These are phyloP conservation scores for Pholiota molesta DNA, from an alignment of 768 basidiomycete species.

Conservation along the genomic window DNA sequence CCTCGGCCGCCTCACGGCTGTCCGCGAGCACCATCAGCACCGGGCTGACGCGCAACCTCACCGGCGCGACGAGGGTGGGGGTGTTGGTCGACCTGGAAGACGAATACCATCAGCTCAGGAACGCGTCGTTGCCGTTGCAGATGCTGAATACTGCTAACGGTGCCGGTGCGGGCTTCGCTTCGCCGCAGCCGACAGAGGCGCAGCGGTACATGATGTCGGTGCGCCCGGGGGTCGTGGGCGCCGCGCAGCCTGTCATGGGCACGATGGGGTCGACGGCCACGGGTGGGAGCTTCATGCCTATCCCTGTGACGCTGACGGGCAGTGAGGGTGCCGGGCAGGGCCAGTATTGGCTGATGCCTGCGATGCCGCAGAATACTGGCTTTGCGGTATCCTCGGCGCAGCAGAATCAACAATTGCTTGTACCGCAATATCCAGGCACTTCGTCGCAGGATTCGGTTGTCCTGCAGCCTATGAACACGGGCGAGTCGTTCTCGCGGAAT, in stretches of 20 bases:
- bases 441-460: slow-evolving; percentile 20
- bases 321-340: slow-evolving; percentile 30
- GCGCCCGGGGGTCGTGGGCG: slow-evolving; percentile 27
- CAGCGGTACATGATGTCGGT: slow-evolving; percentile 60
- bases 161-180: not conserved
- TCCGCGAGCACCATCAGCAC: slow-evolving; percentile 20
- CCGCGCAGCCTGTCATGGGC: slow-evolving; percentile 11
- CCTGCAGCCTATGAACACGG: slow-evolving; percentile 29
- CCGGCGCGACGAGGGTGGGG: slow-evolving; percentile 17
- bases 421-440: not conserved
- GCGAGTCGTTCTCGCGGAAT: slow-evolving; percentile 28
- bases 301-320: slow-evolving; percentile 22
- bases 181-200: slow-evolving; percentile 52
- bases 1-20: slow-evolving; percentile 23
- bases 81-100: slow-evolving; percentile 29
- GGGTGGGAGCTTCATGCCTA: slow-evolving; percentile 22
- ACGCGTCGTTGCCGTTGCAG: slow-evolving; percentile 21
- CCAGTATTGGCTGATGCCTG: slow-evolving; percentile 37
- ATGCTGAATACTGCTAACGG: slow-evolving; percentile 8
- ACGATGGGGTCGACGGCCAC: slow-evolving; percentile 15
- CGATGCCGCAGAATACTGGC: slow-evolving; percentile 15
- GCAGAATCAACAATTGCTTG: slow-evolving; percentile 8
- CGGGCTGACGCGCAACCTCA: slow-evolving; percentile 13
- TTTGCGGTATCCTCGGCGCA: slow-evolving; percentile 9
- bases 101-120: slow-evolving; percentile 9